phyloP scores from a whole-genome alignment of 2,329 filamentous ascomycete species.

The Fusarium oligoseptatum region DNA sequence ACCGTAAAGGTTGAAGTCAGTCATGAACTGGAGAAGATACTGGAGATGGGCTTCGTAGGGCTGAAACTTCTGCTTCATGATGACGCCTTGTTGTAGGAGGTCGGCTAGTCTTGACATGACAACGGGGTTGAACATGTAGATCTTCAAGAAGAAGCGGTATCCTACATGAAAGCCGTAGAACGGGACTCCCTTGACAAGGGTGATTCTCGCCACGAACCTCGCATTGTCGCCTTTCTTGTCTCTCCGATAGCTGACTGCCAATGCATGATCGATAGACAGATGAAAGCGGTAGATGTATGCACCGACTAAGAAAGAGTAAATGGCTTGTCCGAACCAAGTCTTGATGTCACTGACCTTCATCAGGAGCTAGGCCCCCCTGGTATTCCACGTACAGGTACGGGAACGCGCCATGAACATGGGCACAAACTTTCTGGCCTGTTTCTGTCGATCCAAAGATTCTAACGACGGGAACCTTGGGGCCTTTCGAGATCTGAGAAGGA shows the following conservation, averaged over 20 bases:
- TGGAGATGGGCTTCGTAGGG: conserved; percentile 95
- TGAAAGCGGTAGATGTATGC: conserved; percentile 84
- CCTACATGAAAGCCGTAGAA: conserved; percentile 98
- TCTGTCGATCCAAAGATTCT: conserved; percentile 93
- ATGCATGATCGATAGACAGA: conserved; percentile 88
- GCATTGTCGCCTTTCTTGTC: conserved; percentile 77
- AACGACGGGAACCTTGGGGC: conserved; percentile 85
- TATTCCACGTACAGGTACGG: conserved; percentile 97
- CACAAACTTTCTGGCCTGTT: conserved; percentile 95
- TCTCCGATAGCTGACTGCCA: conserved; percentile 86
- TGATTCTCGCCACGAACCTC: conserved; percentile 88
- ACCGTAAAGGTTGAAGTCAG: conserved; percentile 96
- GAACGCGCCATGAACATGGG: conserved; percentile 94
- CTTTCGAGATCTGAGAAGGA: conserved; percentile 69
- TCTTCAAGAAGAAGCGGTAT: conserved; percentile 90
- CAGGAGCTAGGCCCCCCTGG: conserved; percentile 73
- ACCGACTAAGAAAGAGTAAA: conserved; percentile 66
- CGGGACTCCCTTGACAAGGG: conserved; percentile 90
- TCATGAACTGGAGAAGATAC: conserved; percentile 96
- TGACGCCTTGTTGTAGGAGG: conserved; percentile 86
- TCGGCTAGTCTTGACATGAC: conserved; percentile 91
- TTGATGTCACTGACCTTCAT: conserved; percentile 70
- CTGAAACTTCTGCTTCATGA: conserved; percentile 87
- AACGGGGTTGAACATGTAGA: conserved; percentile 90
- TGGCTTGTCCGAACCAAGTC: neutral